Conservation (phyloP, 176 grass and related monocot species). For the Triticum monococcum region DNA sequence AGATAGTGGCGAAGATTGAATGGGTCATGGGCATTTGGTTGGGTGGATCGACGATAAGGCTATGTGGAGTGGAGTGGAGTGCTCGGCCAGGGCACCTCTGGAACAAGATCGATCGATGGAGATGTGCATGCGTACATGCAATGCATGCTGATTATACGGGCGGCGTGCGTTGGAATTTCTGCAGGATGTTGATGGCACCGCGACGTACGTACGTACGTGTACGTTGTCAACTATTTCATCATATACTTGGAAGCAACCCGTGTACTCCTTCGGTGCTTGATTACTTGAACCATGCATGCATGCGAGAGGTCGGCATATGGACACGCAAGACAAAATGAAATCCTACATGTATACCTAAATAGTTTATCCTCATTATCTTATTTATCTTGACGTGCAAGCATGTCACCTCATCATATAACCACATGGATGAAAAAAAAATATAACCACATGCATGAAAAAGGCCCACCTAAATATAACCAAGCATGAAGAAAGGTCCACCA, state of each 20-base stretch:
- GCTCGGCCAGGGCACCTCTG: not conserved
- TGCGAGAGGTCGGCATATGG: no score
- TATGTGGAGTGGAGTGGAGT: slow-evolving; percentile 9
- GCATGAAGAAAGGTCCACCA: no score
- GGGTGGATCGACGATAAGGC: slow-evolving; percentile 1
- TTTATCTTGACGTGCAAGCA: no score
- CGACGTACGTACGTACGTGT: not conserved
- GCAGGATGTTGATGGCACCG: not conserved
- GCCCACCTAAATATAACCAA: no score
- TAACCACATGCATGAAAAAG: no score
- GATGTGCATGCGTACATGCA: not conserved
- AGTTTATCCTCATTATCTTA: no score
- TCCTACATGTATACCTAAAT: no score
- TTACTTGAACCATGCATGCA: not conserved
- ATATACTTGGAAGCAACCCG: not conserved
- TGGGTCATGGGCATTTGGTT: slow-evolving; percentile 26
- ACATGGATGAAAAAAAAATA: no score
- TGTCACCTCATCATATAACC: no score
- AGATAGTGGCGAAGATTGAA: not conserved
- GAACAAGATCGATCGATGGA: not conserved
- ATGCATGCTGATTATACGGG: not conserved
- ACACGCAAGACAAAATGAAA: no score
- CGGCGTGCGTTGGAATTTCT: not conserved
- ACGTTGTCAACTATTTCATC: not conserved
- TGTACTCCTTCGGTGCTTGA: not conserved